These are phyloP conservation scores for Arthrocladium fulminans DNA, from an alignment of 2,329 filamentous ascomycete genomes.

Conservation along the genomic window DNA sequence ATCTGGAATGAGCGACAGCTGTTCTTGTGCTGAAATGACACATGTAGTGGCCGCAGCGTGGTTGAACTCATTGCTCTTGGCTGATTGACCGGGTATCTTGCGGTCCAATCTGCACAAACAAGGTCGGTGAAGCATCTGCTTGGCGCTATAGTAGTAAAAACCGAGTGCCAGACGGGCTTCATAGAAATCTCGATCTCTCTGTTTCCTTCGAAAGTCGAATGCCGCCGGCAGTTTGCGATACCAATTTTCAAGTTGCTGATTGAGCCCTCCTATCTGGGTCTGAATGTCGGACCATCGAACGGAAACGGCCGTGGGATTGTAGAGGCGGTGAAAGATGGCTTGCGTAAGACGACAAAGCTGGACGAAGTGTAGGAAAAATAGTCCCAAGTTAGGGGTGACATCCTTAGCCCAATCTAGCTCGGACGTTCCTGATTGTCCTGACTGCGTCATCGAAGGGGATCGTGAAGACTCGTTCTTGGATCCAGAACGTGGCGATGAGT, in stretches of 20 bases:
- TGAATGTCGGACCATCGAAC: conserved; percentile 33
- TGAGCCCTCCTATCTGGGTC: conserved; percentile 27
- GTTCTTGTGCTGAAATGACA: conserved; percentile 31
- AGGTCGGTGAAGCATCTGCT: conserved; percentile 37
- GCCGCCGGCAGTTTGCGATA: conserved; percentile 30
- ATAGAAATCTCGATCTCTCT: conserved; percentile 24
- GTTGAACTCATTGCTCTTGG: conserved; percentile 29
- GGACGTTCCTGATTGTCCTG: conserved; percentile 1
- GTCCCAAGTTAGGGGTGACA: conserved; percentile 29
- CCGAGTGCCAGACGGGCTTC: conserved; percentile 34
- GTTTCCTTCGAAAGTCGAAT: conserved; percentile 29
- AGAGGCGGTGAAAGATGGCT: conserved; percentile 30
- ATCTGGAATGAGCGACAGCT: conserved; percentile 35
- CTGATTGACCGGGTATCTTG: conserved; percentile 24
- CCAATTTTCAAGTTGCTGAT: conserved; percentile 31
- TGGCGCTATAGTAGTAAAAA: conserved; percentile 37
- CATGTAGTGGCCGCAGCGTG: conserved; percentile 32
- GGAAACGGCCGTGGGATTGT: conserved; percentile 30
- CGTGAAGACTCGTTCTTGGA: conserved; percentile 11
- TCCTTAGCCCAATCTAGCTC: conserved; percentile 24
- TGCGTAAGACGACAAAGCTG: conserved; percentile 31
- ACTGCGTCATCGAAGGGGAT: conserved; percentile 19
- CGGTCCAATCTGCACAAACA: conserved; percentile 38
- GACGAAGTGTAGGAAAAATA: conserved; percentile 33
- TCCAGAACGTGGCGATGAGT: conserved; percentile 11